Base-by-base conservation (phyloP, 805 yeast species). In the Candida wancherniae region DNA sequence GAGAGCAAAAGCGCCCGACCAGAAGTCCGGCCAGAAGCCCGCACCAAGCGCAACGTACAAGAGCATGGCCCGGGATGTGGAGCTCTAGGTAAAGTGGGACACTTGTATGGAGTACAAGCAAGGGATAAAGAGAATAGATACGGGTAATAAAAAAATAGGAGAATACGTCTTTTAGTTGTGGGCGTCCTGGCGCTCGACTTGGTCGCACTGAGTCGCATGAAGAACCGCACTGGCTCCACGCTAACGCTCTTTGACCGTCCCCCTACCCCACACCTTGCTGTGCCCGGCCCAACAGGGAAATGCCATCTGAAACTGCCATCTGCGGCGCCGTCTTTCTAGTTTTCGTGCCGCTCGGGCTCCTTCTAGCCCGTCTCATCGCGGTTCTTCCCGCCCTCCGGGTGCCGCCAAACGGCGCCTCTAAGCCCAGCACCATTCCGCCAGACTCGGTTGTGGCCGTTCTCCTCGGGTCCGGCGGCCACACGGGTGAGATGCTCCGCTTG, bases 381-480 rank as follows among this genome's bases (percentile, higher is more conserved):
- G 29, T 38, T 15, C 44, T 43, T 17, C 40, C 42, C 3, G 36
- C 36, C 3, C 19, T 29, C 23, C 37, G 33, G n/a, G 17, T 23
- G 24, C 11, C 22, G 19, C 20, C n/a, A 23, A 11, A 9, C 8
- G n/a, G 9, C 24, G 9, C 21, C 15, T 3, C 13, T 9, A 20
- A 13, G 9, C 10, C 13, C 7, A 11, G 11, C n/a, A 2, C 9
- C 11, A 8, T 18, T 24, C 12, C 17, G 6, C 28, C 15, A 8
- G n/a, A 22, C 4, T 20, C 27, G 1, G 24, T 19, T 6, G 24
- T 75, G 15, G 69, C 83, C 71, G 62, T 83, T 1, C 67, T 86
- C n/a, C 58, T 90, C 8, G 97, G 97, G 0, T 86, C 96, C 0
- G 98, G 98, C 1, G 97, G 97, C 3, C 97, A 87, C 49, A 87